Evolutionary conservation across 2,329 filamentous ascomycete species (phyloP), one percentile per base, ranked within the genome.

Genomic region (Trichoderma asperellum): DNA sequence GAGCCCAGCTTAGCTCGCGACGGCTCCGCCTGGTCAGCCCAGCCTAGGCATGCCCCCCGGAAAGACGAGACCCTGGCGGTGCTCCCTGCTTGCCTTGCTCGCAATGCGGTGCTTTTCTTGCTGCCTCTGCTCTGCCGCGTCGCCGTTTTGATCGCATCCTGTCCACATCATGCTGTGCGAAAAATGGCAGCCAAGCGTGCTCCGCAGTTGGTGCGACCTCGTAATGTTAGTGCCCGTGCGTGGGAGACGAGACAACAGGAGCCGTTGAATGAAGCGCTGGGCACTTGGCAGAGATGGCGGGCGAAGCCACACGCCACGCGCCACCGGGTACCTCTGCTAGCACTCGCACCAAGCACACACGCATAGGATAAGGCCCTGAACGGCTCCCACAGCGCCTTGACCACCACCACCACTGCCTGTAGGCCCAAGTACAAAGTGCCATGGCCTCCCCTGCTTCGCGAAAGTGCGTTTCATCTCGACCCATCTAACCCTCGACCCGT

Each of bases 381-480:
- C 40, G 27, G 40, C 27, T n/a, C 59, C 29, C 58, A 47, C 58
- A 47, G 58, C 43, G 58, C 58, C 37, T 5, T 7, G 24, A 32
- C 40, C 37, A 16, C 52, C 21, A 56, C 47, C 47, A 37, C 32
- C 49, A 65, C 32, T 32, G 7, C 32, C 32, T n/a, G 2, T 7
- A 21, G 29, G 10, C 16, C 24, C 63, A 35, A 59, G 55, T 58
- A 32, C 40, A 56, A 59, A 64, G 62, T 63, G 59, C 60, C 67
- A 62, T 52, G 67, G 53, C 49, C 40, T 60, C 68, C 68, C 68
- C 68, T 69, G 67, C 59, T 35, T 65, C 61, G 57, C 55, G 37
- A 64, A 68, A 63, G 57, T 68, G 47, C 68, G 68, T 69, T 69
- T 69, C 68, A 65, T 49, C 56, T 65, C 61, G 68, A 59, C 61